phyloP scores from a whole-genome alignment of 345 rosid species.

The Fremontodendron californicum region DNA sequence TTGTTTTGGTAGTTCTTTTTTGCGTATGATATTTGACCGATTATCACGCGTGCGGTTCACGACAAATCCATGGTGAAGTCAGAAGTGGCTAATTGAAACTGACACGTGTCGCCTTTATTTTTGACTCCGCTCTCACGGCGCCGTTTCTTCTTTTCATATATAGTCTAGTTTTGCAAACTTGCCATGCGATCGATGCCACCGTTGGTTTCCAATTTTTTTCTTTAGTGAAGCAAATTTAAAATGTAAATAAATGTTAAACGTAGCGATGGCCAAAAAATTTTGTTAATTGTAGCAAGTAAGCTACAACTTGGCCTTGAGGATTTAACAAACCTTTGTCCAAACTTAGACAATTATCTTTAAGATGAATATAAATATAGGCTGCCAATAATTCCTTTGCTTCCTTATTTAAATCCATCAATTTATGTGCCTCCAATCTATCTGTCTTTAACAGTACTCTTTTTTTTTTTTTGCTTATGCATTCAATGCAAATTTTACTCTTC shows the following conservation, averaged over 20 bases:
- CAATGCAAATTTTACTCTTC: background rate
- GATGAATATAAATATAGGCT: background rate
- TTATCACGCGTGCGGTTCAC: constrained; percentile 59
- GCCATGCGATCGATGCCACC: no score
- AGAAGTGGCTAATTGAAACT: background rate
- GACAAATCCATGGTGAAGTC: no score
- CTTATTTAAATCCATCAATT: background rate
- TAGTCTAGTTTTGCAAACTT: background rate
- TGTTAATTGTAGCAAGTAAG: background rate
- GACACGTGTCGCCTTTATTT: background rate
- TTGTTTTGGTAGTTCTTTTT: no score
- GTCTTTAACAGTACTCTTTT: background rate
- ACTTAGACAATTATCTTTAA: background rate
- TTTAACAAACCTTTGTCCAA: background rate
- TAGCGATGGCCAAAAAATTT: no score
- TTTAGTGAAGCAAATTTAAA: no score
- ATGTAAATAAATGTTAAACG: background rate
- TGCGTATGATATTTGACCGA: constrained; percentile 56
- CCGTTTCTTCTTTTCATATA: constrained; percentile 24
- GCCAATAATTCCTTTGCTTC: background rate
- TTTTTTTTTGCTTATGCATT: background rate
- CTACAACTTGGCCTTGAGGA: background rate
- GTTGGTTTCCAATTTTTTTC: no score
- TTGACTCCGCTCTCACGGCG: constrained; percentile 19
- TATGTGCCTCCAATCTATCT: no score